Evolutionary conservation across 805 yeast species (phyloP).

Genomic region (Candida taoyuanica): DNA sequence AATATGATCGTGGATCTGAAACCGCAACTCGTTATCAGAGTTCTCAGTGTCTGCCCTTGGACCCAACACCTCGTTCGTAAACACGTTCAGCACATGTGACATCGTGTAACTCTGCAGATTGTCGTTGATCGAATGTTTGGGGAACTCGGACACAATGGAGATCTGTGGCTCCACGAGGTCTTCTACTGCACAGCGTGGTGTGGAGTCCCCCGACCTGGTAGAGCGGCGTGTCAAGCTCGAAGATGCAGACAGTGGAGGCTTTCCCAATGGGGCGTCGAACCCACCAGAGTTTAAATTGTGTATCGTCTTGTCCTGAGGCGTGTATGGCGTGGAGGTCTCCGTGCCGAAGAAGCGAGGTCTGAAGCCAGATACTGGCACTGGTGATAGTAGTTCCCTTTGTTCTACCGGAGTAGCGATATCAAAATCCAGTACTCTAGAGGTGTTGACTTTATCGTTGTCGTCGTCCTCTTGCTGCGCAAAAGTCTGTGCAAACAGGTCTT

Average conservation of each 20-base stretch:
- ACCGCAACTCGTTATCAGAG: slow-evolving; percentile 9
- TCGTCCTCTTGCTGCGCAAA: slow-evolving; percentile 7
- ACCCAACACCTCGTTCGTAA: slow-evolving; percentile 16
- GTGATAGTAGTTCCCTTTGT: slow-evolving; percentile 8
- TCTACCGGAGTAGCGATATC: slow-evolving; percentile 2
- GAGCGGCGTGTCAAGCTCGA: too few relatives aligned
- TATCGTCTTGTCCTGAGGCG: slow-evolving; percentile 23
- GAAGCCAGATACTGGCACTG: slow-evolving; percentile 14
- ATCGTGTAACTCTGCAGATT: slow-evolving; percentile 7
- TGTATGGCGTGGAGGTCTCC: slow-evolving; percentile 14
- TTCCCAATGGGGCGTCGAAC: slow-evolving; percentile 5
- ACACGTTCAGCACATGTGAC: slow-evolving; percentile 20
- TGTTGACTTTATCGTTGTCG: not conserved
- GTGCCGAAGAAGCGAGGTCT: slow-evolving; percentile 8
- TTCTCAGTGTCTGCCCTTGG: slow-evolving; percentile 1
- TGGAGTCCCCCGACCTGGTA: too few relatives aligned
- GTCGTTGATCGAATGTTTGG: slow-evolving; percentile 18
- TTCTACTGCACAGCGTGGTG: slow-evolving; percentile 9
- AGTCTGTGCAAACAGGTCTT: slow-evolving; percentile 20
- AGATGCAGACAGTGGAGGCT: not conserved
- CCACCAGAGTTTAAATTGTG: slow-evolving; percentile 18
- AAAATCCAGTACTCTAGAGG: not conserved
- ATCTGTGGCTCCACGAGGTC: slow-evolving; percentile 19
- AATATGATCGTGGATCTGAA: slow-evolving; percentile 15
- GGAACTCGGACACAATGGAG: slow-evolving; percentile 21